Base-by-base conservation (phyloP, 805 yeast species). In the Saccharomycopsis guyanensis region DNA sequence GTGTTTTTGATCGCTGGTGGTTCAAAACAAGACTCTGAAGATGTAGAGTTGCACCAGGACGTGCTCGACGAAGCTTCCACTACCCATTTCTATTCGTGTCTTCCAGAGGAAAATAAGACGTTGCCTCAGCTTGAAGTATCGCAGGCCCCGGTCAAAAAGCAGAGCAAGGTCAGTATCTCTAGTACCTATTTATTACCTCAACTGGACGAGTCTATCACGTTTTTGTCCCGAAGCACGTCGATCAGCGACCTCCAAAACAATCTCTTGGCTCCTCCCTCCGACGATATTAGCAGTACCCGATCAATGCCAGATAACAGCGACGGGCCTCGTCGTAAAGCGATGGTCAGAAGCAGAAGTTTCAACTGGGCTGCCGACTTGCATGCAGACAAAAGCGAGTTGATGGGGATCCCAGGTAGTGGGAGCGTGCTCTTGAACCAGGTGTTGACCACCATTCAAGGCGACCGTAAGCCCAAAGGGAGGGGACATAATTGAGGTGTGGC, bases 1-100 rank as follows among this genome's bases (percentile, higher is more conserved):
- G 76, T 71, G 3, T 68, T 66, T 58, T 51, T 62, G 27, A 66
- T 69, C 27, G 58, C 66, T 3, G 47, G 46, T 16, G 38, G 43
- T 20, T 24, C 15, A 4, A 18, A 12, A 4, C 29, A 7, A 6
- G 5, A 16, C 15, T 16, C 8, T 32, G 44, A 27, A n/a, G 31
- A 7, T 19, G 22, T 13, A 3, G 32, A 41, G 29, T 10, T 10
- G 29, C 29, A 25, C 10, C 29, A 6, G 18, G 31, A 23, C 13
- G 35, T n/a, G 7, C 22, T 27, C 20, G 27, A 18, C 4, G 37
- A 33, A 15, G 32, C 32, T 10, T 8, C 43, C 13, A 18, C 41
- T 3, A 33, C 37, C 5, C 18, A 33, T 6, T 33, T 15, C 37
- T 33, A 10, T 15, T 10, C 37, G 20, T 25, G 29, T 25, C 10